Conservation (phyloP, 2,329 filamentous ascomycete genomes). For the Arthroderma uncinatum region DNA sequence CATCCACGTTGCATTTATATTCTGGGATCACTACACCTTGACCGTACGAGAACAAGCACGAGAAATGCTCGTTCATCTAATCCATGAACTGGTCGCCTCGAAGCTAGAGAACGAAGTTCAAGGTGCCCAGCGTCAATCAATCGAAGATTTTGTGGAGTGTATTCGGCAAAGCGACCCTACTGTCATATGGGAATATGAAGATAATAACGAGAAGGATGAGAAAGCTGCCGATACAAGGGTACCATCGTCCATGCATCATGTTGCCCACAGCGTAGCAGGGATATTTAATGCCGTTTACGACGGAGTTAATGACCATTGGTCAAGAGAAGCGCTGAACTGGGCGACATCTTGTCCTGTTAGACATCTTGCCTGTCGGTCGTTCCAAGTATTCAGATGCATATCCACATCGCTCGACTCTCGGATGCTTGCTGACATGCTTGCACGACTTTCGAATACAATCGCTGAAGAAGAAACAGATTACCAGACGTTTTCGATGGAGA, state of each 20-base stretch:
- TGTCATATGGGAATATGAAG: slow-evolving; percentile 90
- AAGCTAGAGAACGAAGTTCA: slow-evolving; percentile 60
- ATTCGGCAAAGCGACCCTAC: slow-evolving; percentile 73
- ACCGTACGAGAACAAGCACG: slow-evolving; percentile 92
- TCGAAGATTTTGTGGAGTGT: slow-evolving; percentile 78
- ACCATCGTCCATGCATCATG: slow-evolving; percentile 72
- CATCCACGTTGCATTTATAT: slow-evolving; percentile 78
- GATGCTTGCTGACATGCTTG: slow-evolving; percentile 96
- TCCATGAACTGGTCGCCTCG: slow-evolving; percentile 85
- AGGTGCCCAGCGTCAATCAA: slow-evolving; percentile 57
- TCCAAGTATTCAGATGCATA: slow-evolving; percentile 93
- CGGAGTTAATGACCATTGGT: slow-evolving; percentile 82
- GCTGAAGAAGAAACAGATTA: slow-evolving; percentile 91
- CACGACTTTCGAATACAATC: slow-evolving; percentile 87
- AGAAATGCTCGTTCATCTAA: slow-evolving; percentile 95
- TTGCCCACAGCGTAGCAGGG: slow-evolving; percentile 69
- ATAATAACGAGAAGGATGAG: slow-evolving; percentile 67
- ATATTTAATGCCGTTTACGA: slow-evolving; percentile 79
- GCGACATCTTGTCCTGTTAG: slow-evolving; percentile 92
- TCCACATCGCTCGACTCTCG: slow-evolving; percentile 78
- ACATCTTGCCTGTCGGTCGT: slow-evolving; percentile 89
- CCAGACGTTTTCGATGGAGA: slow-evolving; percentile 95
- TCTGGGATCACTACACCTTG: slow-evolving; percentile 95
- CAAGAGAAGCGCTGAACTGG: slow-evolving; percentile 80
- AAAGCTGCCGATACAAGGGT: slow-evolving; percentile 68